These are phyloP conservation scores for Amanita brunnescens DNA, from an alignment of 768 basidiomycete genomes.

Conservation along the genomic window DNA sequence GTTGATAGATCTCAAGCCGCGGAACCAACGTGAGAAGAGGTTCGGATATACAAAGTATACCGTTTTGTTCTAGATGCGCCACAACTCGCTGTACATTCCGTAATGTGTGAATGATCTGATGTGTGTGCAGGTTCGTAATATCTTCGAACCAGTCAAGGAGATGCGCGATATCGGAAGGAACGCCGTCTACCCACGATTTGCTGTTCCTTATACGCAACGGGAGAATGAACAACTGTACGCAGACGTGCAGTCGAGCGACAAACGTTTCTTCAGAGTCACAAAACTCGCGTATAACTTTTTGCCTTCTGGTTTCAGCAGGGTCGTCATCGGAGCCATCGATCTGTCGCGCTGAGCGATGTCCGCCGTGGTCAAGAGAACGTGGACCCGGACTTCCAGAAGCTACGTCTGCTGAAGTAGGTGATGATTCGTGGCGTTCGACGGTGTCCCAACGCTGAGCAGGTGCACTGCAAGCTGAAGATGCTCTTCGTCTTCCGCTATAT, in stretches of 20 bases:
- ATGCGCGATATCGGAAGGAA: constrained; percentile 60
- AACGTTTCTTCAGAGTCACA: constrained; percentile 62
- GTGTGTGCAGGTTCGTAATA: constrained; percentile 64
- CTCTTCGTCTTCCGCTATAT: not conserved
- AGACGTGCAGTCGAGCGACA: constrained; percentile 53
- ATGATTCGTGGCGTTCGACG: not conserved
- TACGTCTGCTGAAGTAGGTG: not conserved
- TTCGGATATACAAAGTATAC: constrained; percentile 48
- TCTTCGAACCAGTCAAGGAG: constrained; percentile 88
- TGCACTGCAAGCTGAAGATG: not conserved
- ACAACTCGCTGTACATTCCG: constrained; percentile 19
- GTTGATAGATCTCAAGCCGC: constrained; percentile 75
- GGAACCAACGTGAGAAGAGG: constrained; percentile 52
- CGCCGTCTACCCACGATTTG: constrained; percentile 71
- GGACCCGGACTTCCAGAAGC: not conserved
- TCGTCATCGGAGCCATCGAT: constrained; percentile 1
- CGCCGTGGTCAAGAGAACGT: not conserved
- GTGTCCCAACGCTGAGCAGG: not conserved
- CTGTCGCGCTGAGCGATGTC: not conserved
- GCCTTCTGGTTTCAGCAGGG: constrained; percentile 10
- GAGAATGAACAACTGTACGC: constrained; percentile 64
- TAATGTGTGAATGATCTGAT: constrained; percentile 46
- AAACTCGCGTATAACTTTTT: constrained; percentile 49
- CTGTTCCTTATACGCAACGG: constrained; percentile 69
- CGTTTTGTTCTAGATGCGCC: constrained; percentile 26